phyloP scores from a whole-genome alignment of 2,329 filamentous ascomycete species.

The Pyricularia grisea region DNA sequence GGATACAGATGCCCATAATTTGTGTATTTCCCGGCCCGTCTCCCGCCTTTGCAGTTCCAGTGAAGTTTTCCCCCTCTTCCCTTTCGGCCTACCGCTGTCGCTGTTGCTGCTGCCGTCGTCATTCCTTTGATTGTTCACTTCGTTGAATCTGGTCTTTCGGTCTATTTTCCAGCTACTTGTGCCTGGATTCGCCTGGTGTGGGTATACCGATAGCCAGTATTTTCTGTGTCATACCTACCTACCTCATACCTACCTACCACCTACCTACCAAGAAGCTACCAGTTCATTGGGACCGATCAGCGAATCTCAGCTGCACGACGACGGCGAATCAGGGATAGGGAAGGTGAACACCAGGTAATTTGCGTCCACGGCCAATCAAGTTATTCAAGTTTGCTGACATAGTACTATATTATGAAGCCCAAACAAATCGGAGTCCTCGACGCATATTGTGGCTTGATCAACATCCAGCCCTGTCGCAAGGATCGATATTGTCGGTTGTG shows the following conservation, averaged over 20 bases:
- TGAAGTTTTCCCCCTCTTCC: neutral
- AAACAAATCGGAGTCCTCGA: neutral
- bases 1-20: neutral
- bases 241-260: too few species aligned
- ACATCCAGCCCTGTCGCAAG: neutral
- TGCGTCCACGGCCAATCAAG: neutral
- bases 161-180: neutral
- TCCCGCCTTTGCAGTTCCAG: neutral
- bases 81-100: neutral
- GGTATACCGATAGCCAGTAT: neutral
- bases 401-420: neutral
- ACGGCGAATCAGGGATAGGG: neutral
- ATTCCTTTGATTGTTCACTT: neutral
- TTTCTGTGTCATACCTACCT: neutral
- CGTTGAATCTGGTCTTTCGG: neutral
- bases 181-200: neutral
- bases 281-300: neutral
- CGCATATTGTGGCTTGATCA: neutral
- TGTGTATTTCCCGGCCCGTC: neutral
- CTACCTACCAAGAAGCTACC: neutral
- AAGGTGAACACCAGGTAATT: constrained; percentile 1
- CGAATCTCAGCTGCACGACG: neutral
- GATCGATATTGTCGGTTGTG: neutral
- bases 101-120: neutral
- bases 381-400: neutral